Base-by-base conservation (phyloP, 2,329 filamentous ascomycete species). In the Rhytidhysteron rufulum region DNA sequence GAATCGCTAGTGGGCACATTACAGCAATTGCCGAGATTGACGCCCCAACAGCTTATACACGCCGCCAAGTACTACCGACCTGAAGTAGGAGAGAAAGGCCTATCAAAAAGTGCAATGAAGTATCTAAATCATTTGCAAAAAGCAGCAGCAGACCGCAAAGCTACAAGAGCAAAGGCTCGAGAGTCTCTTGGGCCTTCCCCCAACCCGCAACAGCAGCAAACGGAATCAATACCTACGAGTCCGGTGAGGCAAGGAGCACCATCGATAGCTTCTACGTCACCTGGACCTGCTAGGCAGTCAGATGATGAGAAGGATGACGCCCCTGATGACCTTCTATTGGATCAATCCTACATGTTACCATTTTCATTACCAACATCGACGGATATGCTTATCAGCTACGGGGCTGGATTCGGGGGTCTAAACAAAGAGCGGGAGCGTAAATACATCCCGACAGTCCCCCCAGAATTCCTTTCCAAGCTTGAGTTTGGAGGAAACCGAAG, bases 331-430 rank as follows among this genome's bases (percentile, higher is more conserved):
- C 74, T 96, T 25, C 80, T 96, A 31, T 69, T 97, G 39, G 90
- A 97, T 57, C 88, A 91, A 3, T 86, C 90, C 2, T 73, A 95
- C 44, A 95, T 96, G 78, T 77, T 98, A 19, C 93, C 93, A 0
- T 98, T 98, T 62, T 85, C 86, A n/a, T 73, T 98, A 20, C 93
- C 93, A 2, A 95, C 91, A 2, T 93, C 88, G 42, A 97, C 90
- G 19, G 93, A 98, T 64, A 98, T 98, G 93, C 77, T 97, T 34
- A 81, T 98, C 34, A 91, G 84, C 50, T 98, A 94, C 57, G 93
- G 93, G 1, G 90, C 93, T 10, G 93, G 93, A 0, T 93, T 97
- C 57, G 93, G 93, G 4, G 93, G 93, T 0, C 73, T 93, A 34
- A 95, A 98, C 68, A 79, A 86, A 47, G 93, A 97, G 67, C 78